A percentile compares a stretch with the other conserved stretches of the same genome.
Evolutionary conservation across 352 stramenopile genomes (phyloP).

Genomic region (Pythium aquatile): DNA sequence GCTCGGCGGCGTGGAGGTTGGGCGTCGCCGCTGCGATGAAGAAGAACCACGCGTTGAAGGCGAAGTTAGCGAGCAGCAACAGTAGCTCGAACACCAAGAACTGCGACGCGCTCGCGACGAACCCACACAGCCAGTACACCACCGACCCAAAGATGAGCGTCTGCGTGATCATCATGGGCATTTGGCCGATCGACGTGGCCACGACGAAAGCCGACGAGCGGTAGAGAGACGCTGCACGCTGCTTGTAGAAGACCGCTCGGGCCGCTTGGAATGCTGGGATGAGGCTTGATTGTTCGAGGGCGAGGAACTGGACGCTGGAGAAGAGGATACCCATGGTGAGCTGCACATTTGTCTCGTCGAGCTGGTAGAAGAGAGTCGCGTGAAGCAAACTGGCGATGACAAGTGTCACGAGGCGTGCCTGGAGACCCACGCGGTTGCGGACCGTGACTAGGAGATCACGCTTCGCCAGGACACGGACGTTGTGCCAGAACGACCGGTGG

Average conservation of each 20-base stretch:
- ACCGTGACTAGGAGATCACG: constrained; percentile 72
- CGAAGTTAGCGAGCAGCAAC: constrained; percentile 62
- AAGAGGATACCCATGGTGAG: constrained; percentile 85
- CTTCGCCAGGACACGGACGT: constrained; percentile 38
- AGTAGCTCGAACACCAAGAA: constrained; percentile 80
- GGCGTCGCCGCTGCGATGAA: constrained; percentile 41
- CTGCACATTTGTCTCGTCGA: constrained; percentile 48
- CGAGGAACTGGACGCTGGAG: constrained; percentile 78
- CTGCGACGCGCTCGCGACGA: constrained; percentile 40
- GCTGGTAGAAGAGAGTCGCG: constrained; percentile 50
- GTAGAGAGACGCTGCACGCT: constrained; percentile 84
- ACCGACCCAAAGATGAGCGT: constrained; percentile 84
- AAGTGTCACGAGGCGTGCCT: constrained; percentile 42
- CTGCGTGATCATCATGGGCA: constrained; percentile 64
- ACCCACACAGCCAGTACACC: constrained; percentile 86
- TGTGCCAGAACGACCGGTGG: constrained; percentile 42
- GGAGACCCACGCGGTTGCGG: constrained; percentile 52
- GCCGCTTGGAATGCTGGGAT: constrained; percentile 80
- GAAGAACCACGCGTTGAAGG: constrained; percentile 55
- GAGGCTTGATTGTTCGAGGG: constrained; percentile 72
- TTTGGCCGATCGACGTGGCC: constrained; percentile 41
- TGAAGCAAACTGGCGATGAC: constrained; percentile 56
- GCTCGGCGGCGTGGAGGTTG: constrained; percentile 53
- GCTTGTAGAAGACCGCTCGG: constrained; percentile 83
- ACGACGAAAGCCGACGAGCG: constrained; percentile 78